Percentiles rank a stretch among this genome's conserved stretches.
These are phyloP conservation scores for Mycena citricolor DNA, from an alignment of 1,284 basidiomycete genomes.

Conservation along the genomic window DNA sequence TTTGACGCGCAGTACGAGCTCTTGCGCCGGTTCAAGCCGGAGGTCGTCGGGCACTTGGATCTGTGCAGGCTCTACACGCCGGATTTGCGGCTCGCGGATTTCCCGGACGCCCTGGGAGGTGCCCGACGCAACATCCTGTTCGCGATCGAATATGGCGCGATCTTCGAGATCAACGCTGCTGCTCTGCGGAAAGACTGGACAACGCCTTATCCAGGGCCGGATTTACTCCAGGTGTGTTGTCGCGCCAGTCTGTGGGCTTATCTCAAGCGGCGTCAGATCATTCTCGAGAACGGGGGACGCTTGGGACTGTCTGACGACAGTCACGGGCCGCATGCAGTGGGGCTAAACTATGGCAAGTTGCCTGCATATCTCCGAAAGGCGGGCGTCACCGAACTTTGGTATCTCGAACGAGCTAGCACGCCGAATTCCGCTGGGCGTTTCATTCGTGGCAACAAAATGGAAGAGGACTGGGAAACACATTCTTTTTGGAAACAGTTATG, in stretches of 20 bases:
- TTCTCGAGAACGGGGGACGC: constrained; percentile 63
- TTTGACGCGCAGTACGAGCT: constrained; percentile 81
- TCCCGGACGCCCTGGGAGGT: constrained; percentile 60
- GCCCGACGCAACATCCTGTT: constrained; percentile 75
- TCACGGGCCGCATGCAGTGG: constrained; percentile 88
- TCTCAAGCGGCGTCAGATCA: constrained; percentile 66
- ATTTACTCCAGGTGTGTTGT: constrained; percentile 68
- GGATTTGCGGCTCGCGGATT: constrained; percentile 48
- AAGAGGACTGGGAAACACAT: constrained; percentile 57
- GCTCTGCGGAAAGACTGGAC: constrained; percentile 91
- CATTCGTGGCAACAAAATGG: constrained; percentile 43
- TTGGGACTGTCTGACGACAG: constrained; percentile 95
- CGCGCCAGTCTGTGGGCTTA: background rate
- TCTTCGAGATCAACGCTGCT: constrained; percentile 93
- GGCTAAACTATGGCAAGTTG: constrained; percentile 78
- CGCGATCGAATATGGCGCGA: constrained; percentile 80
- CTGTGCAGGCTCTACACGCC: constrained; percentile 82
- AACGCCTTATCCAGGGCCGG: constrained; percentile 78
- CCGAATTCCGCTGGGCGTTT: constrained; percentile 46
- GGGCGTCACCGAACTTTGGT: too few species aligned
- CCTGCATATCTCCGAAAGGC: too few species aligned
- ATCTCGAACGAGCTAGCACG: too few species aligned
- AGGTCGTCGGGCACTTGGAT: constrained; percentile 93
- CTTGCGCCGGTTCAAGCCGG: constrained; percentile 71
- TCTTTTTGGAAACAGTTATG: constrained; percentile 52